Evolutionary conservation across 257 asterid genomes (phyloP).

Genomic region (Voacanga thouarsii): DNA sequence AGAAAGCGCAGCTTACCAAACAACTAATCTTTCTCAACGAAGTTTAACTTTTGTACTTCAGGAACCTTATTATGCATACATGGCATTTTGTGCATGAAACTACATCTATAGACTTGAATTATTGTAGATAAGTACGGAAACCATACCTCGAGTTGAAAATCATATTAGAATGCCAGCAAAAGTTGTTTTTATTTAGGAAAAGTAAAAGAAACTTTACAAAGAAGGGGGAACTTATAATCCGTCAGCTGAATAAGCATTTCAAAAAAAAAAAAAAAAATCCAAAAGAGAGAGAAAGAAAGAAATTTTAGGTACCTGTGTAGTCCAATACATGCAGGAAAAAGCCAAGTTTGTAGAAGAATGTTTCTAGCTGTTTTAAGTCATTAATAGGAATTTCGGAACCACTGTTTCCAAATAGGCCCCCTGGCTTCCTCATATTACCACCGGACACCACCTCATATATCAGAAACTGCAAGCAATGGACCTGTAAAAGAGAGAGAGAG

Average conservation of each 20-base stretch:
- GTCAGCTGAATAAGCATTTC: not conserved
- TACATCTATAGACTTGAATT: not conserved
- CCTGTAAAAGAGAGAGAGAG: constrained; percentile 40
- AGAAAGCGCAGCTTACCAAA: not conserved
- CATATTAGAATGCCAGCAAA: not conserved
- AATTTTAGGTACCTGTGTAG: constrained; percentile 64
- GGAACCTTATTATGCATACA: not conserved
- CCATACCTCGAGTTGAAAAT: not conserved
- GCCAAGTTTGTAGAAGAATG: constrained; percentile 99
- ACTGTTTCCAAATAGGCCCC: constrained; percentile 94
- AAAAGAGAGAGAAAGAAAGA: not conserved
- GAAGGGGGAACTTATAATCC: not conserved
- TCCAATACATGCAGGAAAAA: constrained; percentile 91
- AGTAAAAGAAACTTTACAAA: not conserved
- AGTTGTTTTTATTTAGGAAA: not conserved
- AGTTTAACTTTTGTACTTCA: not conserved
- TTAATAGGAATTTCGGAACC: constrained; percentile 92
- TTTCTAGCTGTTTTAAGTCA: constrained; percentile 91
- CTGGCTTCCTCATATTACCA: constrained; percentile 96
- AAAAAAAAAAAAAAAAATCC: not conserved
- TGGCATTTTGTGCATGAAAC: not conserved
- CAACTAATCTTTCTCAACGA: not conserved
- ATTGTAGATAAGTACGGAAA: too few species aligned
- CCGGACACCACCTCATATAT: constrained; percentile 99
- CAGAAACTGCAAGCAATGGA: constrained; percentile 95